Base-by-base conservation (phyloP, 2,329 filamentous ascomycete genomes). In the Fusarium sambucinum region DNA sequence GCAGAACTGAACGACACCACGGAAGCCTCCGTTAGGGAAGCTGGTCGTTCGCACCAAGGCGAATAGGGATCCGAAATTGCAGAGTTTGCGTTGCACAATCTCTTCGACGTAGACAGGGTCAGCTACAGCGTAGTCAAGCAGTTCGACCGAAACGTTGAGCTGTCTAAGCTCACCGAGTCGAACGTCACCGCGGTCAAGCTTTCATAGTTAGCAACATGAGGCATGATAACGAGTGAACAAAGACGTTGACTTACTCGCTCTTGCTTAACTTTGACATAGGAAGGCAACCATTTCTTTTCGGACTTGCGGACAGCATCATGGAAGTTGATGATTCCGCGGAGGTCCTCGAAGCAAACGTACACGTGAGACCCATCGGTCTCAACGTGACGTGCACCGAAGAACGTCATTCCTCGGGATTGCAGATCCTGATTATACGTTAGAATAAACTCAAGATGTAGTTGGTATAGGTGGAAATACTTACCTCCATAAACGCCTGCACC, bases 311-410 rank as follows among this genome's bases (percentile, higher is more conserved):
- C 75, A 51, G 83, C 84, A 14, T 83, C 78, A 57, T 83, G 80
- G 10, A 85, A 82, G 32, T 81, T 80, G 53, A 81, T 84, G 9
- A 89, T 83, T 74, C 90, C 88, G 50, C 86, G 83, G 50, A 90
- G 84, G 70, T 91, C 89, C 9, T 82, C 78, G 69, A 91, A 89
- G 6, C 83, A 84, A 25, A 89, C 77, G 59, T 84, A 86, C 30
- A 88, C 81, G 48, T 79, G 82, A 4, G 35, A 50, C 6, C 82
- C 81, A 44, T 75, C 76, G 6, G 74, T 63, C 17, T 79, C 75
- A 2, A 84, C 63, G 27, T 80, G 77, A 12, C 76, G 79, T 10
- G 72, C 74, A 21, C 83, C 83, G 30, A 80, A 75, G 48, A 79
- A 77, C 16, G 38, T 75, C 66, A 75, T 55, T 79, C 79, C 58